Conservation (phyloP, 495 filamentous ascomycete species). For the Penicillium argentinense region DNA sequence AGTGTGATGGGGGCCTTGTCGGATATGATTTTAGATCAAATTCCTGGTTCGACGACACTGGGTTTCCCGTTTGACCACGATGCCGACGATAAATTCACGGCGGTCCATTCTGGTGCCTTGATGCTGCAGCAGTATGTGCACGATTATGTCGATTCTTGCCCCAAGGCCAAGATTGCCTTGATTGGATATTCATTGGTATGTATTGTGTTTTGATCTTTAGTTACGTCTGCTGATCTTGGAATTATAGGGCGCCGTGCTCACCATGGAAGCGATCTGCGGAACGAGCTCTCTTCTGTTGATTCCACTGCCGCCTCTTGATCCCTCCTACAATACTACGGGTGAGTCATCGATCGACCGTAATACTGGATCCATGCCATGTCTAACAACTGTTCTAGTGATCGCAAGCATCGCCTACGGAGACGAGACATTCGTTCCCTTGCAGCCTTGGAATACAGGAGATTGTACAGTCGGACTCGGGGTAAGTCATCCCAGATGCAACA, state of each 20-base stretch:
- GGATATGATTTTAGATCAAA: constrained; percentile 18
- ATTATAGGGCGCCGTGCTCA: constrained; percentile 17
- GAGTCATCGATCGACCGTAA: neutral
- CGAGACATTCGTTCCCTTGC: constrained; percentile 19
- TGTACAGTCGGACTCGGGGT: constrained; percentile 23
- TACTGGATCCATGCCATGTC: neutral
- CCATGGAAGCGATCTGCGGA: constrained; percentile 25
- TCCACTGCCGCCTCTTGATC: neutral
- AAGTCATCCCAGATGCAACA: too few relatives aligned
- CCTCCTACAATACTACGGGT: constrained; percentile 12
- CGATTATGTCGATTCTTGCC: constrained; percentile 16
- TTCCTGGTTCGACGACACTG: constrained; percentile 22
- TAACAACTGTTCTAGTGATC: constrained; percentile 16
- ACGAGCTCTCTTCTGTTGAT: constrained; percentile 9
- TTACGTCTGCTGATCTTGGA: neutral
- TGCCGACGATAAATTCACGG: constrained; percentile 6
- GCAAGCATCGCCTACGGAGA: constrained; percentile 23
- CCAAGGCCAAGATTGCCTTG: constrained; percentile 14
- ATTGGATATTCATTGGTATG: constrained; percentile 25
- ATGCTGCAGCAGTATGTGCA: constrained; percentile 21
- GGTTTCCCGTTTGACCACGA: constrained; percentile 22
- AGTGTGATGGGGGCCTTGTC: constrained; percentile 19
- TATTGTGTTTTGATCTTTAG: neutral
- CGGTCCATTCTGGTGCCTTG: constrained; percentile 16
- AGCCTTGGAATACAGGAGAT: constrained; percentile 23